phyloP scores from a whole-genome alignment of 2,329 filamentous ascomycete genomes.

The Acrodontium crateriforme region DNA sequence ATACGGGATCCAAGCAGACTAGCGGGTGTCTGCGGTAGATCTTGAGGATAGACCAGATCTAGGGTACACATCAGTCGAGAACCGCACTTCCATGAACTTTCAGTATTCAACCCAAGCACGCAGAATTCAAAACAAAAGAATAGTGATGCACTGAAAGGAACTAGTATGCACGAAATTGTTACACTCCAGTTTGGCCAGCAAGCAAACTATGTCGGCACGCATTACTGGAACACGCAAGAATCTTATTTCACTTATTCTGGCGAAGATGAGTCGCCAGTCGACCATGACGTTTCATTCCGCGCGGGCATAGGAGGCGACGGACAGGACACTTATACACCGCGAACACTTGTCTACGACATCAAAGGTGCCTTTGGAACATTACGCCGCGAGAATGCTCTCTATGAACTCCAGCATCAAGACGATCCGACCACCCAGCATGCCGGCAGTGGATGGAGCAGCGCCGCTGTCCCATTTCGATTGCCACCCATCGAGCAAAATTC shows the following conservation, averaged over 20 bases:
- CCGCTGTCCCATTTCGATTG: conserved; percentile 54
- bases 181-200: conserved; percentile 87
- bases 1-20: no score
- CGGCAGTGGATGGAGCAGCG: conserved; percentile 44
- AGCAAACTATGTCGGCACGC: conserved; percentile 84
- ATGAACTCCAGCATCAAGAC: conserved; percentile 43
- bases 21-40: no score
- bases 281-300: conserved; percentile 82
- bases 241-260: conserved; percentile 88
- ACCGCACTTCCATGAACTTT: no score
- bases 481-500: conserved; percentile 52
- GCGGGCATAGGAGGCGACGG: conserved; percentile 71
- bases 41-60: no score
- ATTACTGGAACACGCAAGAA: conserved; percentile 98
- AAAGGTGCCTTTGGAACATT: conserved; percentile 88
- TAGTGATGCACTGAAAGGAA: no score
- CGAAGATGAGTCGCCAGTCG: conserved; percentile 51
- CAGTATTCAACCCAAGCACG: no score
- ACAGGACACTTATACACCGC: conserved; percentile 79
- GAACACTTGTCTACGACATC: conserved; percentile 85
- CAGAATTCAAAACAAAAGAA: no score
- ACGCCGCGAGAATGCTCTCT: conserved; percentile 75
- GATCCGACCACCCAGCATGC: conserved; percentile 10
- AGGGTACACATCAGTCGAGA: no score
- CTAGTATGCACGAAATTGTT: conserved; percentile 93